Percentiles rank a stretch among this genome's conserved stretches.
Evolutionary conservation across 192 early-diverging fungal genomes (phyloP).

Genomic region (Dissophora ornata): DNA sequence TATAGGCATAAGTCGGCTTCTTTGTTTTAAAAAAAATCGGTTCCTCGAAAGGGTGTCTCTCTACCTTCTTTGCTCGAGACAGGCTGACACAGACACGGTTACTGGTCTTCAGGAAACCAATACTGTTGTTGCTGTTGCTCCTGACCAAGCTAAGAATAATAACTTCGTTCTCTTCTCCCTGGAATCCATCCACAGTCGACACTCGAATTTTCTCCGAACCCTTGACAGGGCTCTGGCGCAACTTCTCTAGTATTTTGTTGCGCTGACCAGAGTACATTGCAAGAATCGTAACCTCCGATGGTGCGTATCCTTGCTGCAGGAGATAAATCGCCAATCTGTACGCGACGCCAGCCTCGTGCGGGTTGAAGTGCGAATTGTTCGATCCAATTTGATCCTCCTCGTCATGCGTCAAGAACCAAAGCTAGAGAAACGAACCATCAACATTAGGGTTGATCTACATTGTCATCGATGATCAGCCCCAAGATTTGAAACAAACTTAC

Average conservation of each 20-base stretch:
- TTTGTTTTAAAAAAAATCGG: too few species aligned
- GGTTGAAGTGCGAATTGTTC: constrained; percentile 47
- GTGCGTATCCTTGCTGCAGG: constrained; percentile 43
- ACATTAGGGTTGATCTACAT: too few species aligned
- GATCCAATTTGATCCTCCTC: constrained; percentile 38
- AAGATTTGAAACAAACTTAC: too few species aligned
- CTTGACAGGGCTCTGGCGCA: constrained; percentile 34
- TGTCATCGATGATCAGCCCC: too few species aligned
- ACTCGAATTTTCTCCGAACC: constrained; percentile 74
- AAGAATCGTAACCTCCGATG: constrained; percentile 57
- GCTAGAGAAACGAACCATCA: constrained; percentile 9
- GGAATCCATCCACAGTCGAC: constrained; percentile 96
- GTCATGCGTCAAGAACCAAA: constrained; percentile 61
- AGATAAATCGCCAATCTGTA: constrained; percentile 38
- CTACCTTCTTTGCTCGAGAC: constrained; percentile 68
- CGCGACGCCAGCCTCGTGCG: constrained; percentile 37
- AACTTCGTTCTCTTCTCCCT: constrained; percentile 98
- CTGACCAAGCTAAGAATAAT: constrained; percentile 96
- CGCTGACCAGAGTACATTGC: constrained; percentile 69
- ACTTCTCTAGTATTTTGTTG: constrained; percentile 38
- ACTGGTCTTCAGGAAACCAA: constrained; percentile 83
- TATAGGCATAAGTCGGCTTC: too few species aligned
- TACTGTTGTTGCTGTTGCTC: constrained; percentile 84
- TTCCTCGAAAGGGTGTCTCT: too few species aligned
- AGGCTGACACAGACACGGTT: constrained; percentile 68